Evolutionary conservation across 2,329 filamentous ascomycete species (phyloP).

Genomic region (Dactylellina haptotyla): DNA sequence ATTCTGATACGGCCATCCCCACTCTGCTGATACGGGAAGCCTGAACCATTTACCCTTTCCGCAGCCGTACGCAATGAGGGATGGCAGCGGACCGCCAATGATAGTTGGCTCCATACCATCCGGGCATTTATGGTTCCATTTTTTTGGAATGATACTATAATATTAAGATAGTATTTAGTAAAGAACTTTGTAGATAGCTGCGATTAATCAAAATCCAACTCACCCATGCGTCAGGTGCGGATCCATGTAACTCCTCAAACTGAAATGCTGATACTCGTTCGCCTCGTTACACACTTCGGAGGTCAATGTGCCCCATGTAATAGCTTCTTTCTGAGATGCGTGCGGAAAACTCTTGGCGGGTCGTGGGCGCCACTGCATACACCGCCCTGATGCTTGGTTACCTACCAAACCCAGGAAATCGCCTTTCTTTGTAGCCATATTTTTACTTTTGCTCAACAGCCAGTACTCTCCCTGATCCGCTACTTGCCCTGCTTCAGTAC

Average conservation of each 20-base stretch:
- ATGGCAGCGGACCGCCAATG: background rate
- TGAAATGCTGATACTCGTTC: slow-evolving; percentile 34
- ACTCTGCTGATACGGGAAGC: background rate
- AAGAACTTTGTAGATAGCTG: no score
- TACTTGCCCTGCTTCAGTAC: background rate
- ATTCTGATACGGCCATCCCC: slow-evolving; percentile 15
- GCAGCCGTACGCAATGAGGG: slow-evolving; percentile 30
- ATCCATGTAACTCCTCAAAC: slow-evolving; percentile 6
- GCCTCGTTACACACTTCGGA: slow-evolving; percentile 28
- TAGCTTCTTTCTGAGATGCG: background rate
- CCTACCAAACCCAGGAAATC: slow-evolving; percentile 31
- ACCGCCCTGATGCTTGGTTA: slow-evolving; percentile 29
- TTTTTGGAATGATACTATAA: slow-evolving; percentile 21
- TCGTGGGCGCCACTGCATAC: slow-evolving; percentile 18
- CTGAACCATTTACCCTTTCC: slow-evolving; percentile 18
- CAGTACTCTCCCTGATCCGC: slow-evolving; percentile 23
- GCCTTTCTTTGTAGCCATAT: background rate
- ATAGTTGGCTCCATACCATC: slow-evolving; percentile 24
- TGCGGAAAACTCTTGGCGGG: background rate
- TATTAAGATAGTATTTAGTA: no score
- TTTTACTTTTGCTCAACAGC: slow-evolving; percentile 1
- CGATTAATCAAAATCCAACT: background rate
- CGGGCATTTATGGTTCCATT: slow-evolving; percentile 12
- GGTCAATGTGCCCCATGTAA: slow-evolving; percentile 34
- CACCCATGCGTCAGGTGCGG: background rate